Base-by-base conservation (phyloP, 2,329 filamentous ascomycete species). In the Cladosporium sp. region DNA sequence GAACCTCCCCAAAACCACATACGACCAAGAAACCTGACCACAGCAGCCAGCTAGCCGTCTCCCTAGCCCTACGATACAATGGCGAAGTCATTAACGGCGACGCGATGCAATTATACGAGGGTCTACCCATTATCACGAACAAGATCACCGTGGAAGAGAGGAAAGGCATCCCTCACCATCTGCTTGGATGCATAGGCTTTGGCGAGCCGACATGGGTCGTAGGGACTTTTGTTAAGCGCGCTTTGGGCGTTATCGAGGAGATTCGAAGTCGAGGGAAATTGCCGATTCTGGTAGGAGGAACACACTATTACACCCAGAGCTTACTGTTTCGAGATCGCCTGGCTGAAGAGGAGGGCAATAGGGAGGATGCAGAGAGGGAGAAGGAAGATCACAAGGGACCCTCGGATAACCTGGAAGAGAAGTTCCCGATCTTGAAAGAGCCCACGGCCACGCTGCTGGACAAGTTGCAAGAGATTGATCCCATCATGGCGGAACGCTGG, bases 1-100 rank as follows among this genome's bases (percentile, higher is more conserved):
- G 5, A 36, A n/a, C 27, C 32, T 25, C n/a, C 35, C 2, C n/a
- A n/a, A n/a, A n/a, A n/a, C n/a, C n/a, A 49, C 33, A 1, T 20
- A 30, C n/a, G 12, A n/a, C 33, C 35, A 20, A n/a, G 20, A 30
- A 48, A 8, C 27, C 68, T 74, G 58, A 75, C 62, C 66, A 68
- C 66, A 39, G 20, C 55, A 67, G 58, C 48, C 61, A 95, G 90
- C 79, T 96, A 57, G 93, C 93, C 7, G 85, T 98, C 35, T 88
- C 95, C 55, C 72, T 98, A 45, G 93, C 94, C 1, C 77, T 77
- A 36, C 81, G 78, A 18, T 91, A 90, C 69, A 84, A 93, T 67
- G 93, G 94, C 63, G 93, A 98, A 69, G 80, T 98, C 46, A 90
- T 98, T 71, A 98, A 98, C 65, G 88, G 88, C 40, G 93, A 98